Evolutionary conservation across 1,284 basidiomycete species (phyloP).

Genomic region (Tilletia walkeri): DNA sequence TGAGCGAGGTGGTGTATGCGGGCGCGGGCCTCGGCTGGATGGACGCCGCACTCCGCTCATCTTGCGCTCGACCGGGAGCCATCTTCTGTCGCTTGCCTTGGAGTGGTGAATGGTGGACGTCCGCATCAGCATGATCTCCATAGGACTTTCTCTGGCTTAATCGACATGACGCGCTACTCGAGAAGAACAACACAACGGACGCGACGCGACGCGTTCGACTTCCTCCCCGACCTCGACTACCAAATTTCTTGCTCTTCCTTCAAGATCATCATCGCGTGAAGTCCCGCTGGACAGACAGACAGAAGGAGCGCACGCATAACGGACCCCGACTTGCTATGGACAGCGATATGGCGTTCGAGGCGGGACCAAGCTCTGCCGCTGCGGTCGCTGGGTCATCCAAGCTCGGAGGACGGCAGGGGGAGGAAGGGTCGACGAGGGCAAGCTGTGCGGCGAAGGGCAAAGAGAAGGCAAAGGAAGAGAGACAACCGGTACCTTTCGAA

Average conservation of each 20-base stretch:
- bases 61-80: background rate
- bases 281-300: no score
- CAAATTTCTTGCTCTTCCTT: no score
- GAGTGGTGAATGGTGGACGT: no score
- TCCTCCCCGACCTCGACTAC: no score
- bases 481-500: conserved; percentile 5
- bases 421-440: background rate
- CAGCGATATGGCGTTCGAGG: background rate
- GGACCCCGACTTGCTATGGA: background rate
- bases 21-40: conserved; percentile 16
- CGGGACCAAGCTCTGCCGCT: background rate
- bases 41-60: no score
- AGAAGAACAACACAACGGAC: background rate
- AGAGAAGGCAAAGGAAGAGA: background rate
- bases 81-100: background rate
- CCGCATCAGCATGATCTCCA: no score
- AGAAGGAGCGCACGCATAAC: no score
- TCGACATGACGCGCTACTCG: background rate
- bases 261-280: no score
- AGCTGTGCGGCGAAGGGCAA: background rate
- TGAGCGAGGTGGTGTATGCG: conserved; percentile 24
- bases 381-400: no score
- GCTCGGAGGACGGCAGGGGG: background rate
- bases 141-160: background rate
- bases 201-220: background rate